A percentile compares a stretch with the other conserved stretches of the same genome.
Evolutionary conservation across 1,139 yeast genomes (phyloP).

Genomic region (Debaryomyces subglobosus): DNA sequence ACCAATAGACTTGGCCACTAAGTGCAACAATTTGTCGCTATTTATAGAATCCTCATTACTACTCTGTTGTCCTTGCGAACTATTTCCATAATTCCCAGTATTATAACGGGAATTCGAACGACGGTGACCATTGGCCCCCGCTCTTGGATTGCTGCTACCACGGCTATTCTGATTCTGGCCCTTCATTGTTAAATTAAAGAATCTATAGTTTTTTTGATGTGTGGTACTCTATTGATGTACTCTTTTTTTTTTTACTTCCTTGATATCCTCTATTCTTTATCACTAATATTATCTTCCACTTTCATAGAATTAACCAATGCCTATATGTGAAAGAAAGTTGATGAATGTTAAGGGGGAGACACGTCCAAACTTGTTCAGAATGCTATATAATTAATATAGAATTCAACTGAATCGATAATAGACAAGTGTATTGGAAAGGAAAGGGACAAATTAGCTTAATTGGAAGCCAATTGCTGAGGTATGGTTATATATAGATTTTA

Average conservation of each 20-base stretch:
- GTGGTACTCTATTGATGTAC: neutral
- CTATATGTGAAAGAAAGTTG: constrained; percentile 1
- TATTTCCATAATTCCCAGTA: constrained; percentile 4
- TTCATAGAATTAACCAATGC: constrained; percentile 1
- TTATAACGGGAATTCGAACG: constrained; percentile 28
- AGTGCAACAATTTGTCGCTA: constrained; percentile 51
- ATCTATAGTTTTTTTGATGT: neutral
- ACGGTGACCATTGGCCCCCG: constrained; percentile 26
- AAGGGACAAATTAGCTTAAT: constrained; percentile 3
- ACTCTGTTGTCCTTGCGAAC: neutral
- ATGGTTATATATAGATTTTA: constrained; percentile 4
- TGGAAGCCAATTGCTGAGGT: constrained; percentile 4
- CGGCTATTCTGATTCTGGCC: constrained; percentile 29
- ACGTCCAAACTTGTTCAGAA: constrained; percentile 5
- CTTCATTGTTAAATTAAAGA: constrained; percentile 20
- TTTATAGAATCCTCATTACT: constrained; percentile 12
- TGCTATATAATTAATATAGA: neutral
- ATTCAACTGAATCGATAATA: neutral
- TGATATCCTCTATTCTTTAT: constrained; percentile 3
- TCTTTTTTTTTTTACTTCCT: constrained; percentile 2
- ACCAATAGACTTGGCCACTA: constrained; percentile 61
- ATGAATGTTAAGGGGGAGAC: constrained; percentile 6
- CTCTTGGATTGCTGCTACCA: constrained; percentile 18
- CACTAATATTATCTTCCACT: constrained; percentile 2
- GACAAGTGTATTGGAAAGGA: constrained; percentile 5